Conservation (phyloP, 2,329 filamentous ascomycete species). For the Fusarium scirpi region DNA sequence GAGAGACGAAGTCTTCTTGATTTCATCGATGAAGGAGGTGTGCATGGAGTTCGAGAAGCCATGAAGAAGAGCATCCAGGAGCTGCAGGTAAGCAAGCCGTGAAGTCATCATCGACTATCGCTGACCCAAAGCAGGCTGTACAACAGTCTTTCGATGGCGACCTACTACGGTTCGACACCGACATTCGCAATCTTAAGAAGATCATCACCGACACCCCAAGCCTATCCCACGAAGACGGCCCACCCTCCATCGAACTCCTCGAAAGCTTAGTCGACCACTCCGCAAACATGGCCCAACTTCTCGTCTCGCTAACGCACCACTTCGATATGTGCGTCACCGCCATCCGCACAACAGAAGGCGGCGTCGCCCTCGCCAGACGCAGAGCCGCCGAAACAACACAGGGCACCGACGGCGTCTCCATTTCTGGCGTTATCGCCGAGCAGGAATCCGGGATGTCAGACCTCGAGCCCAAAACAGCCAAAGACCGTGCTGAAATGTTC, state of each 20-base stretch:
- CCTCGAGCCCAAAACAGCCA: constrained; percentile 77
- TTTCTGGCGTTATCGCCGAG: constrained; percentile 74
- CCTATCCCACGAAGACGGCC: constrained; percentile 50
- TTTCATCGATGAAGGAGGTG: constrained; percentile 80
- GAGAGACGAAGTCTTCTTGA: constrained; percentile 75
- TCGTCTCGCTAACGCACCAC: constrained; percentile 85
- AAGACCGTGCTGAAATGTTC: constrained; percentile 86
- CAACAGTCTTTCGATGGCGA: constrained; percentile 82
- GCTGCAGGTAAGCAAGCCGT: constrained; percentile 66
- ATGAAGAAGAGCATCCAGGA: constrained; percentile 78
- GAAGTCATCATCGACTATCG: background rate
- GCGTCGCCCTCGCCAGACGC: constrained; percentile 74
- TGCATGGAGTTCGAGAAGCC: constrained; percentile 72
- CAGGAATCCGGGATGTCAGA: constrained; percentile 64
- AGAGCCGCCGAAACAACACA: constrained; percentile 74
- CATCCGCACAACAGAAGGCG: constrained; percentile 88
- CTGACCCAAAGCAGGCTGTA: constrained; percentile 59
- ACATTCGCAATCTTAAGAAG: constrained; percentile 74
- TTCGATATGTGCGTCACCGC: constrained; percentile 95
- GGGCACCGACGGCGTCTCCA: constrained; percentile 64
- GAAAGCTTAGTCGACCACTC: constrained; percentile 77
- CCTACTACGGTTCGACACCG: constrained; percentile 78
- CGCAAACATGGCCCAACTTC: constrained; percentile 82
- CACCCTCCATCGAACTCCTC: constrained; percentile 66
- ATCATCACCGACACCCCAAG: constrained; percentile 60